phyloP scores from a whole-genome alignment of 257 asterid species.

The Cinchona pubescens region DNA sequence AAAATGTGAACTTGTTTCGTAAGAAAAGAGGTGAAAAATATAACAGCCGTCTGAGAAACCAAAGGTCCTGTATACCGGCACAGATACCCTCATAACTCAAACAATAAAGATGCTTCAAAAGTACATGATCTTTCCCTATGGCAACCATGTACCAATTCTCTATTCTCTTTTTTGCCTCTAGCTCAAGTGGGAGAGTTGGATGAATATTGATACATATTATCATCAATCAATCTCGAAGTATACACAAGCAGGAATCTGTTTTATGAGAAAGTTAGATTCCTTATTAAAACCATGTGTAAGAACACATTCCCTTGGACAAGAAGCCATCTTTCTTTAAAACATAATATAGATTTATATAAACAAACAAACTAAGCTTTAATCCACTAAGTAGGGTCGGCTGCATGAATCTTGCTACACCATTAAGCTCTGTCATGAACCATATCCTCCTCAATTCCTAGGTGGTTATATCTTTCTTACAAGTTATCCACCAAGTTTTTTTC shows the following conservation, averaged over 20 bases:
- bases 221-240: background rate
- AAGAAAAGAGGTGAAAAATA: slow-evolving; percentile 4
- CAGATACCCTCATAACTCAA: background rate
- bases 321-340: background rate
- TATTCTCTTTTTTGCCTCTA: background rate
- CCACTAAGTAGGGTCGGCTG: too few species aligned
- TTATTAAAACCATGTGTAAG: background rate
- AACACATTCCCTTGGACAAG: background rate
- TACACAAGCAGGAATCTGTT: background rate
- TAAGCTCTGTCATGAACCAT: too few species aligned
- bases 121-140: background rate
- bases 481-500: too few species aligned
- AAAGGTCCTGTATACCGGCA: background rate
- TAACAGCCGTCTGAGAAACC: background rate
- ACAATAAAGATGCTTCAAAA: background rate
- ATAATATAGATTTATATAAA: background rate
- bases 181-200: background rate
- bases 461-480: too few species aligned
- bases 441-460: too few species aligned
- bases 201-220: background rate
- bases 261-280: background rate
- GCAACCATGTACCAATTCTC: background rate
- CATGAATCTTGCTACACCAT: too few species aligned
- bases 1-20: background rate
- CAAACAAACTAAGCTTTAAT: too few species aligned